Evolutionary conservation across 2,329 filamentous ascomycete genomes (phyloP).

Genomic region (Xylariaceae sp.): DNA sequence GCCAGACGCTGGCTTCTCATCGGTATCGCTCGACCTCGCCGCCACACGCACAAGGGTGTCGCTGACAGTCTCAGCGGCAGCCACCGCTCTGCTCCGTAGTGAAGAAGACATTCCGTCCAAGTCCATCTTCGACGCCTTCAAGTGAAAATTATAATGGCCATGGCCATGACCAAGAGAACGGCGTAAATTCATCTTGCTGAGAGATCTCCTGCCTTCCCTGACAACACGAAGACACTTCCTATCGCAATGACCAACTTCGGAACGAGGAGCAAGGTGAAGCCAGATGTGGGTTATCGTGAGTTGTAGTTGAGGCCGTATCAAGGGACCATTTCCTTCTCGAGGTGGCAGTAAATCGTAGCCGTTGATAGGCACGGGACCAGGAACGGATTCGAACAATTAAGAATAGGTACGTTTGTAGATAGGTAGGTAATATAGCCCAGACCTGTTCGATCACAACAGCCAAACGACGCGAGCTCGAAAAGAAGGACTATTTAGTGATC

Average conservation of each 20-base stretch:
- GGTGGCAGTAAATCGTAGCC: conserved; percentile 5
- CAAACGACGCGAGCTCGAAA: conserved; percentile 12
- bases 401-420: neutral
- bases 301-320: conserved; percentile 3
- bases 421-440: neutral
- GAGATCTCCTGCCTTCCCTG: neutral
- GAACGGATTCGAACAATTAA: neutral
- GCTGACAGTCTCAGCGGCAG: too few species aligned
- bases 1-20: conserved; percentile 54
- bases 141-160: conserved; percentile 15
- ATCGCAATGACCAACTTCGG: neutral
- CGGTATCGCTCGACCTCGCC: conserved; percentile 32
- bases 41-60: neutral
- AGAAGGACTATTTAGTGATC: conserved; percentile 23
- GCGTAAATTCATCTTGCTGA: conserved; percentile 14
- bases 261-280: too few species aligned
- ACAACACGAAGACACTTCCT: neutral
- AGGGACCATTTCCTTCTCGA: conserved; percentile 5
- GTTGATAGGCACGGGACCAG: conserved; percentile 6
- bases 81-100: too few species aligned
- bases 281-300: too few species aligned
- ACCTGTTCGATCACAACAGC: conserved; percentile 13
- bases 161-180: conserved; percentile 18
- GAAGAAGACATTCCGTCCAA: too few species aligned
- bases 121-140: too few species aligned